Base-by-base conservation (phyloP, 1,284 basidiomycete genomes). In the Tilletia walkeri region DNA sequence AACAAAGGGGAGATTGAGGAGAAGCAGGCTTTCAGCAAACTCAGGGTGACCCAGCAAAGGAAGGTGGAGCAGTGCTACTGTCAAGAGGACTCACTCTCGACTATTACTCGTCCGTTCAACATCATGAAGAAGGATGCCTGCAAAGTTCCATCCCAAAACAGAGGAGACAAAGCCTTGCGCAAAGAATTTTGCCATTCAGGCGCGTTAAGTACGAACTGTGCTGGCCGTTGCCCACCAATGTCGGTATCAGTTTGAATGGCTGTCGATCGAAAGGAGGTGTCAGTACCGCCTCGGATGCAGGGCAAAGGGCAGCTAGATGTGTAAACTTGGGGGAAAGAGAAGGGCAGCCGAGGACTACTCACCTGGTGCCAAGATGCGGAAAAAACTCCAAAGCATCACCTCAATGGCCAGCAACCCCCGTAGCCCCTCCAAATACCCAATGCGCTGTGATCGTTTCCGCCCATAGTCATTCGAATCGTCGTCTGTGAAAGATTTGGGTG, bases 301-400 rank as follows among this genome's bases (percentile, higher is more conserved):
- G 41, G 10, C 16, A 0, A 36, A 16, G 49, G 10, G 30, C 24
- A 34, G 65, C 5, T 47, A 9, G n/a, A 48, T 2, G 12, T 48
- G 24, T 30, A 30, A 30, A 30, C 24, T 30, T 30, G 24, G 24
- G 34, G 34, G 18, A 18, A 30, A 54, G 53, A 48, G 38, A 4
- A 36, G 66, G 14, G 50, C 5, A 48, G 30, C 12, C 9, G 61
- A 16, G 30, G 34, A 20, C 65, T 7, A 65, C 68, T n/a, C n/a
- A 69, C 68, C 68, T 4, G 78, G 77, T 2, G 77, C 77, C 66
- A 80, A 76, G 50, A 78, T 61, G 18, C 78, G 74, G 70, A 80
- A 76, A 67, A 80, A 80, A 12, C 72, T 75, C 75, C 75, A 80
- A 0, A 80, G 41, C 24, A 79, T 65, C 38, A 75, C 74, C 45